These are phyloP conservation scores for Epithemia pelagica DNA, from an alignment of 108 stramenopile genomes.

Conservation along the genomic window DNA sequence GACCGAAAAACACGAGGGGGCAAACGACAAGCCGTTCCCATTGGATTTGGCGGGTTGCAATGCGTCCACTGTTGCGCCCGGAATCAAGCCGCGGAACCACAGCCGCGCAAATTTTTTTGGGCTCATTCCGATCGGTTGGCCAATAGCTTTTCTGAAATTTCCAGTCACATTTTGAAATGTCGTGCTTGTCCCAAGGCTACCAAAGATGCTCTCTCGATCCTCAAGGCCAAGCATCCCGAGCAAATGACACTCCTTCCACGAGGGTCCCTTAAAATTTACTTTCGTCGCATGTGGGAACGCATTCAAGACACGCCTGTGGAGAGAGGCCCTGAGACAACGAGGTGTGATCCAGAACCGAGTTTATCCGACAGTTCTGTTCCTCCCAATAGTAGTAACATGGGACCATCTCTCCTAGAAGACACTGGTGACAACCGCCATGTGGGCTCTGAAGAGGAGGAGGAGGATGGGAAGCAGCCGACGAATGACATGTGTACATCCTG, in stretches of 20 bases:
- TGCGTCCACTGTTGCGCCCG: constrained; percentile 67
- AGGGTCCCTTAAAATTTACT: constrained; percentile 84
- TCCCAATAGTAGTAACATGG: too few species aligned
- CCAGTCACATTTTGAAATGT: constrained; percentile 78
- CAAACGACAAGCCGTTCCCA: constrained; percentile 71
- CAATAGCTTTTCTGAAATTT: constrained; percentile 88
- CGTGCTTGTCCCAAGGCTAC: constrained; percentile 54
- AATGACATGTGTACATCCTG: too few species aligned
- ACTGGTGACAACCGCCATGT: too few species aligned
- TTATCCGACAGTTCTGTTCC: not conserved
- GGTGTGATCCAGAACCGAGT: too few species aligned
- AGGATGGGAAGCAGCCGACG: too few species aligned
- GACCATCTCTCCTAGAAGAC: too few species aligned
- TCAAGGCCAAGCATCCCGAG: constrained; percentile 62
- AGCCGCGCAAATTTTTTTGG: constrained; percentile 87
- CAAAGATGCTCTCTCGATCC: constrained; percentile 56
- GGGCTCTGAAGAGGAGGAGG: too few species aligned
- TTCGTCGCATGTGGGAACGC: constrained; percentile 82
- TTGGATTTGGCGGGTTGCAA: constrained; percentile 83
- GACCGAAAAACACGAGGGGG: constrained; percentile 88
- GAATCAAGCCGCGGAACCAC: constrained; percentile 20
- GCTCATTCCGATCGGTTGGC: constrained; percentile 79
- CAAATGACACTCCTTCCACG: constrained; percentile 76
- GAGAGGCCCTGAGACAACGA: too few species aligned
- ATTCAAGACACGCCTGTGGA: too few species aligned